Conservation (phyloP, 352 stramenopile species). For the Ophiocytium majus region DNA sequence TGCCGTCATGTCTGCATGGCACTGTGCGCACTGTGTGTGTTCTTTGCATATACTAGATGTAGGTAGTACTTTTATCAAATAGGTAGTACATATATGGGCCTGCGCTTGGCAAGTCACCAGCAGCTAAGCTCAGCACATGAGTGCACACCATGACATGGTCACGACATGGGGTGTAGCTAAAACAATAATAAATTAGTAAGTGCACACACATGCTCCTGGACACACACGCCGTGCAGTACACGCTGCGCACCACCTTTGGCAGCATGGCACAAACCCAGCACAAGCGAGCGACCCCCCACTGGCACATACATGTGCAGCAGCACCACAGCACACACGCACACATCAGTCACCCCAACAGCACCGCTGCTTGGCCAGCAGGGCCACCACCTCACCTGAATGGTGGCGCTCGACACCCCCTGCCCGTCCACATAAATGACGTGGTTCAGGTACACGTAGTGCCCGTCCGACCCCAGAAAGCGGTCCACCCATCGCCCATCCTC, state of each 20-base stretch:
- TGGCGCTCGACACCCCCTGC: not conserved
- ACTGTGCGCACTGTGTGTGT: not conserved
- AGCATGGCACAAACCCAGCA: too few relatives aligned
- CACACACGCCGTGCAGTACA: constrained; percentile 19
- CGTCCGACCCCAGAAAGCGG: constrained; percentile 8
- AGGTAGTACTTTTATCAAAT: not conserved
- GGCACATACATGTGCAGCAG: not conserved
- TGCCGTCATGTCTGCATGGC: not conserved
- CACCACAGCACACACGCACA: not conserved
- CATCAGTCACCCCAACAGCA: not conserved
- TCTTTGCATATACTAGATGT: not conserved
- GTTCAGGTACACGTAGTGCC: not conserved
- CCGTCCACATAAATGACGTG: constrained; percentile 22
- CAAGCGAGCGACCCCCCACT: not conserved
- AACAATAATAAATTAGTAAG: too few relatives aligned
- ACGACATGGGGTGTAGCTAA: too few relatives aligned
- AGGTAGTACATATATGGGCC: not conserved
- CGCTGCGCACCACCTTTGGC: not conserved
- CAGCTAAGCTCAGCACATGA: too few relatives aligned
- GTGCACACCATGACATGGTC: too few relatives aligned
- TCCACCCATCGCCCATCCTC: not conserved
- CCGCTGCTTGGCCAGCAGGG: too few relatives aligned
- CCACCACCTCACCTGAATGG: constrained; percentile 7
- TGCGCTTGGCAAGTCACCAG: too few relatives aligned
- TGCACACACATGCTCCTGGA: not conserved